phyloP scores from a whole-genome alignment of 805 yeast species.

The Priceomyces fermenticarens region DNA sequence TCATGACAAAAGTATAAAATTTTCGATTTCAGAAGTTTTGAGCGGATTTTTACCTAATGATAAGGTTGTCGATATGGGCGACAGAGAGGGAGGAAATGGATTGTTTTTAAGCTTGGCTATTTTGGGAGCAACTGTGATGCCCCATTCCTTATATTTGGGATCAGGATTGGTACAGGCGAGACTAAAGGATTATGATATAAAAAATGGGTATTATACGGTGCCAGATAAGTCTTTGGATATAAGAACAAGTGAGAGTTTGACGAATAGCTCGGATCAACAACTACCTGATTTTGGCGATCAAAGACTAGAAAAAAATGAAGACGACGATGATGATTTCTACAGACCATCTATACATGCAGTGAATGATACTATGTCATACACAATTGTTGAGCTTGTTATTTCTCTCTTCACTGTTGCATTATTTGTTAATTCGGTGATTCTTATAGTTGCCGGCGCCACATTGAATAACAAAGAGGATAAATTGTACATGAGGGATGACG shows the following conservation, averaged over 20 bases:
- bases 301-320: constrained; percentile 13
- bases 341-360: constrained; percentile 81
- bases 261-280: constrained; percentile 6
- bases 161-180: constrained; percentile 87
- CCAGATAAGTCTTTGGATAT: constrained; percentile 8
- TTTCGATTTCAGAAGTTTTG: constrained; percentile 48
- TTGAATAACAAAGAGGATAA: constrained; percentile 37
- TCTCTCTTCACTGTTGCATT: constrained; percentile 84
- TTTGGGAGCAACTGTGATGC: constrained; percentile 94
- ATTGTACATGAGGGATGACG: constrained; percentile 16
- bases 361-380: constrained; percentile 71
- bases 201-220: constrained; percentile 55
- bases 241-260: constrained; percentile 1
- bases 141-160: constrained; percentile 82
- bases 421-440: constrained; percentile 87
- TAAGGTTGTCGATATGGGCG: constrained; percentile 31
- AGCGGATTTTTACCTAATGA: constrained; percentile 69
- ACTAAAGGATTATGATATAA: constrained; percentile 66
- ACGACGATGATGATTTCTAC: constrained; percentile 42
- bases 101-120: constrained; percentile 77
- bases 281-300: constrained; percentile 1
- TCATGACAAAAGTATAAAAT: constrained; percentile 50
- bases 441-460: constrained; percentile 90
- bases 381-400: constrained; percentile 78
- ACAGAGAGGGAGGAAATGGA: constrained; percentile 53